Evolutionary conservation across 805 yeast genomes (phyloP).

Genomic region (Metschnikowia baotianmanensis): DNA sequence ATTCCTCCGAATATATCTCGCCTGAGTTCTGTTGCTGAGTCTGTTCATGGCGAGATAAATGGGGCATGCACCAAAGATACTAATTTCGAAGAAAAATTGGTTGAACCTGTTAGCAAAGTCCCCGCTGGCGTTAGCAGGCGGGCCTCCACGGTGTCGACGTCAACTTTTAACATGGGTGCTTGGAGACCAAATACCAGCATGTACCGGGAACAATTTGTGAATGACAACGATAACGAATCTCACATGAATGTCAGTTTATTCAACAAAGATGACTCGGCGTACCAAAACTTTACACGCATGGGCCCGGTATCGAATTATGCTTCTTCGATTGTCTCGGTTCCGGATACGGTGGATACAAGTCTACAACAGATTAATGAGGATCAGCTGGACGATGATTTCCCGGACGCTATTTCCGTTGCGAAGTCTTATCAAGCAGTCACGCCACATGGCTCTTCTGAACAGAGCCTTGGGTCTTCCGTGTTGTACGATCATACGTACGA

Average conservation of each 20-base stretch:
- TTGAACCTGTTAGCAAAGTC: conserved; percentile 1
- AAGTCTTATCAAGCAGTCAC: conserved; percentile 6
- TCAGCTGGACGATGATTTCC: conserved; percentile 22
- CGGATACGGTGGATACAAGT: conserved; percentile 39
- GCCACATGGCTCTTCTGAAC: conserved; percentile 4
- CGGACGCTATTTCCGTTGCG: conserved; percentile 13
- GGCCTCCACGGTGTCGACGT: conserved; percentile 29
- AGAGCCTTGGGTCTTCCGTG: conserved; percentile 13
- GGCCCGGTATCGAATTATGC: conserved; percentile 21
- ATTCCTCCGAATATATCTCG: too few relatives aligned
- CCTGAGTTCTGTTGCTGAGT: too few relatives aligned
- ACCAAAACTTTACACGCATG: conserved; percentile 33
- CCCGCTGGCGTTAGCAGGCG: conserved; percentile 24
- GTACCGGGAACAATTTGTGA: conserved; percentile 48
- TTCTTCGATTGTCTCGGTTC: conserved; percentile 30
- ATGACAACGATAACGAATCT: conserved; percentile 41
- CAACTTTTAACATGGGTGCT: conserved; percentile 46
- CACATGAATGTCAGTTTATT: conserved; percentile 17
- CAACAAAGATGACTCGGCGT: conserved; percentile 25
- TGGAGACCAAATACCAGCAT: conserved; percentile 61
- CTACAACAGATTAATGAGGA: conserved; percentile 35
- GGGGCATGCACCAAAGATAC: too few relatives aligned
- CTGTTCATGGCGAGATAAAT: too few relatives aligned
- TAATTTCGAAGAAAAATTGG: not conserved
- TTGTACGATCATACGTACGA: conserved; percentile 14